These are phyloP conservation scores for Stellera chamaejasme DNA, from an alignment of 345 rosid genomes.

Conservation along the genomic window DNA sequence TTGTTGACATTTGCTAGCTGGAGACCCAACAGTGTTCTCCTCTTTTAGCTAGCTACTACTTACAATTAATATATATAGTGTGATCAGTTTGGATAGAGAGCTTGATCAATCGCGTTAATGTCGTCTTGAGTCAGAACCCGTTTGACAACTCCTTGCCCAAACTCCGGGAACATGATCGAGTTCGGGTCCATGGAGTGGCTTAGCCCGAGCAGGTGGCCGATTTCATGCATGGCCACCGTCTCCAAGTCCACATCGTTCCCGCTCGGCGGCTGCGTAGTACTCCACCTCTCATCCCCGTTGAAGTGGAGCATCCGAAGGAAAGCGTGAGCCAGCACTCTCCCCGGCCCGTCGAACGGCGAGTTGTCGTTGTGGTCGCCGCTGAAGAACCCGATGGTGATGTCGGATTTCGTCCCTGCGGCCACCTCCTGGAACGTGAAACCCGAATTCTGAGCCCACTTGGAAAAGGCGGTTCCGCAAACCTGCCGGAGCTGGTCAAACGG, in stretches of 20 bases:
- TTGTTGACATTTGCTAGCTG: no score
- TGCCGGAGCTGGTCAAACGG: constrained; percentile 1
- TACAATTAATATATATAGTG: no score
- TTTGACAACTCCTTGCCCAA: constrained; percentile 3
- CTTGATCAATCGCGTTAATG: constrained; percentile 16
- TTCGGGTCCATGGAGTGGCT: constrained; percentile 7
- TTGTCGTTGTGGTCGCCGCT: constrained; percentile 14
- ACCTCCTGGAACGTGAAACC: constrained; percentile 16
- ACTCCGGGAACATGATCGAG: constrained; percentile 19
- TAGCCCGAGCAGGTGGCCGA: constrained; percentile 23
- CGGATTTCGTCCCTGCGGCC: background rate
- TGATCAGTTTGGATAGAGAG: constrained; percentile 6
- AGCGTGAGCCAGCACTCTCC: constrained; percentile 16
- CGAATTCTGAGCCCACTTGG: constrained; percentile 18
- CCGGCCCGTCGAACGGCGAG: constrained; percentile 10
- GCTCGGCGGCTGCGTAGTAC: background rate
- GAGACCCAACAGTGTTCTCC: no score
- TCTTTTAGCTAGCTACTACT: no score
- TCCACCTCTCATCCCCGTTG: constrained; percentile 24
- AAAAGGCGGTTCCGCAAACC: constrained; percentile 13
- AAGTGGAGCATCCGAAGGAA: constrained; percentile 13
- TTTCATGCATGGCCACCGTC: constrained; percentile 23
- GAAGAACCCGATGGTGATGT: constrained; percentile 14
- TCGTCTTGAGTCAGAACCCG: constrained; percentile 22
- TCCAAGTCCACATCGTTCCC: constrained; percentile 7